Evolutionary conservation across 23 red algal genomes (phyloP).

Genomic region (Agarophyton chilense): DNA sequence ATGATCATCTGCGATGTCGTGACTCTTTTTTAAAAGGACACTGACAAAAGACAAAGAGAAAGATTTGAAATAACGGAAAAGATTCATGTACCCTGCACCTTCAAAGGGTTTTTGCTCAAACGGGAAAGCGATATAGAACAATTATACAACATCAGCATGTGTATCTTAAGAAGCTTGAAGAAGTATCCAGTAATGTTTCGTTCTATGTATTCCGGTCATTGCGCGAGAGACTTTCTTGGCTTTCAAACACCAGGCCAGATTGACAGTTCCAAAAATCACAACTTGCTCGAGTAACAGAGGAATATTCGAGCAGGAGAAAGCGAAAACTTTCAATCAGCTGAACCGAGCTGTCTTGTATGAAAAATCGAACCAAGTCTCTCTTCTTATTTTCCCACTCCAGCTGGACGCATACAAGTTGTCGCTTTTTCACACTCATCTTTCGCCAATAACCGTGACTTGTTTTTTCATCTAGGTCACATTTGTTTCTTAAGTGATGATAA

Average conservation of each 20-base stretch:
- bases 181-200: neutral
- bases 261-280: constrained; percentile 17
- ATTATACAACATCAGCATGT: constrained; percentile 20
- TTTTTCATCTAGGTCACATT: constrained; percentile 30
- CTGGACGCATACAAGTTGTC: neutral
- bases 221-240: constrained; percentile 54
- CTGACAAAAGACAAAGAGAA: too few species aligned
- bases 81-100: too few species aligned
- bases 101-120: too few species aligned
- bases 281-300: constrained; percentile 40
- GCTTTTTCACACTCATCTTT: constrained; percentile 33
- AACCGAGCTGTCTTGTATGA: constrained; percentile 30
- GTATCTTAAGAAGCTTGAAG: constrained; percentile 45
- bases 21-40: too few species aligned
- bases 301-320: neutral
- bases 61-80: too few species aligned
- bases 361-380: neutral
- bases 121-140: too few species aligned
- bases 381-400: neutral
- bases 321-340: neutral
- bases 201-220: constrained; percentile 37
- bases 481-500: neutral
- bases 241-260: constrained; percentile 56
- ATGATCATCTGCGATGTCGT: too few species aligned
- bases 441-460: constrained; percentile 28